Percentiles rank a stretch among this genome's conserved stretches.
Conservation (phyloP, 1,284 basidiomycete genomes). For the Cryptococcus sp. region DNA sequence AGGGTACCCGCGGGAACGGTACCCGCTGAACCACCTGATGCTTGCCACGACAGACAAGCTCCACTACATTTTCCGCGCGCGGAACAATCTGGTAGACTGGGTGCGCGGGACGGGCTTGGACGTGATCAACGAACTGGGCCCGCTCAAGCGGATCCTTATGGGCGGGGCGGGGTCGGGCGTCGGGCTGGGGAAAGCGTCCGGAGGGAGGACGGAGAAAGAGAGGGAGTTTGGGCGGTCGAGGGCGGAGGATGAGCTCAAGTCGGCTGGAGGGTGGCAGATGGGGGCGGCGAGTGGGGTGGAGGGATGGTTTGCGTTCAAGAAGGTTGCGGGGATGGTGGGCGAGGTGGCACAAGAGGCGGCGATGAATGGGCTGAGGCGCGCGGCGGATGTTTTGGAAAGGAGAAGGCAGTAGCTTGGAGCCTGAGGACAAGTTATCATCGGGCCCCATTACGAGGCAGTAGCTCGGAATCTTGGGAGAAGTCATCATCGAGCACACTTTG, state of each 20-base stretch:
- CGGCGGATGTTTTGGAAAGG: slow-evolving; percentile 14
- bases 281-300: slow-evolving; percentile 34
- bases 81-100: slow-evolving; percentile 71
- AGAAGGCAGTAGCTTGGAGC: slow-evolving; percentile 5
- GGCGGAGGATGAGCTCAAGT: slow-evolving; percentile 13
- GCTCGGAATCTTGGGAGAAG: no score
- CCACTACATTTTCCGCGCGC: slow-evolving; percentile 73
- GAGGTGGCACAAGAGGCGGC: slow-evolving; percentile 32
- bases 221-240: slow-evolving; percentile 24
- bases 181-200: neutral
- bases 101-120: slow-evolving; percentile 82
- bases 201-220: slow-evolving; percentile 3
- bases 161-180: slow-evolving; percentile 61
- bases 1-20: slow-evolving; percentile 74
- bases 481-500: no score
- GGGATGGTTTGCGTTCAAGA: slow-evolving; percentile 35
- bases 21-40: slow-evolving; percentile 77
- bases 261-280: slow-evolving; percentile 24
- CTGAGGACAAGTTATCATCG: no score
- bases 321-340: slow-evolving; percentile 26
- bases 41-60: slow-evolving; percentile 82
- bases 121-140: slow-evolving; percentile 80
- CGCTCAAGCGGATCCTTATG: slow-evolving; percentile 78
- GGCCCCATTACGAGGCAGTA: no score
- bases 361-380: slow-evolving; percentile 26